Evolutionary conservation across 805 yeast genomes (phyloP).

Genomic region (Kluyveromyces nonfermentans): DNA sequence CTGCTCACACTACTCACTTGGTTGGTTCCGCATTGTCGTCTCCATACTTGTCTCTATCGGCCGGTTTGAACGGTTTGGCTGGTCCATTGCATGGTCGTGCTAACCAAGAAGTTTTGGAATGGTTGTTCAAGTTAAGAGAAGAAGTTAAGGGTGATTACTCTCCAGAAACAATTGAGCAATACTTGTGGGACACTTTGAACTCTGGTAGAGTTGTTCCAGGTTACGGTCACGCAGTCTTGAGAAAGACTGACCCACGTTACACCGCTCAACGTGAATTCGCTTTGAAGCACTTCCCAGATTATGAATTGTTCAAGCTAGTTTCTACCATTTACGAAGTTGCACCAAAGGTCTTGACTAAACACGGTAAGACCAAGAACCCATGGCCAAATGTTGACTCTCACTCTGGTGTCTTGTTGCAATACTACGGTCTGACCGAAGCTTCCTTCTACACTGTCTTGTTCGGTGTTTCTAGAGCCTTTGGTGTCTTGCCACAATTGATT

Average conservation of each 20-base stretch:
- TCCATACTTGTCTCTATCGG: conserved; percentile 65
- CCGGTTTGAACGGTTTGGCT: conserved; percentile 76
- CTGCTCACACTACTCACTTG: conserved; percentile 73
- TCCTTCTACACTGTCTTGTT: conserved; percentile 79
- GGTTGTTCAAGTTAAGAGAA: conserved; percentile 59
- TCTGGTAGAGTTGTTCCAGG: conserved; percentile 79
- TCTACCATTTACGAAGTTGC: conserved; percentile 74
- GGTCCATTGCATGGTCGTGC: conserved; percentile 85
- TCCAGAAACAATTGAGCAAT: conserved; percentile 53
- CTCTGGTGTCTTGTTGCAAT: conserved; percentile 76
- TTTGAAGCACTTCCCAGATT: conserved; percentile 63
- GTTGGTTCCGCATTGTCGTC: conserved; percentile 76
- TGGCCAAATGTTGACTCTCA: conserved; percentile 90
- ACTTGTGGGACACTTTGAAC: conserved; percentile 63
- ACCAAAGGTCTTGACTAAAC: conserved; percentile 69
- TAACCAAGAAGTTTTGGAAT: conserved; percentile 77
- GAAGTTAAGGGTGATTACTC: conserved; percentile 56
- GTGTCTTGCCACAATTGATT: conserved; percentile 78
- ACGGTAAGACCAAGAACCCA: conserved; percentile 88
- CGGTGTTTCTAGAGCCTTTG: conserved; percentile 81
- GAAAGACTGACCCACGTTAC: conserved; percentile 83
- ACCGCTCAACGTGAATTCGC: conserved; percentile 82
- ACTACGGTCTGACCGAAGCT: conserved; percentile 76
- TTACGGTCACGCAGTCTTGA: conserved; percentile 79
- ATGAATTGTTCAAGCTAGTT: conserved; percentile 69